A percentile compares a stretch with the other conserved stretches of the same genome.
Evolutionary conservation across 2,329 filamentous ascomycete genomes (phyloP).

Genomic region (Apiospora aurea): DNA sequence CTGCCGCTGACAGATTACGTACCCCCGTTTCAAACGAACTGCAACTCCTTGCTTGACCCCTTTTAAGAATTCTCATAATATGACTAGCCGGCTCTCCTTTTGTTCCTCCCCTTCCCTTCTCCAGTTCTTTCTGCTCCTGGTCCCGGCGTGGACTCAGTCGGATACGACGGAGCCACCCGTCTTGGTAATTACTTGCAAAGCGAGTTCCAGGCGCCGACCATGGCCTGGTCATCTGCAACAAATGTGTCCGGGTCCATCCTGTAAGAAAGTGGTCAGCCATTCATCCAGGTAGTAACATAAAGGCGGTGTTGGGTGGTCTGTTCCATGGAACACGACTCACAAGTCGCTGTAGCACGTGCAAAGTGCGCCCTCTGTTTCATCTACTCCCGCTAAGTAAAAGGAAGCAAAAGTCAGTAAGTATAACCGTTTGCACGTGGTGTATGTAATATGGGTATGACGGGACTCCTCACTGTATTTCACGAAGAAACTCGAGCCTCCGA

Average conservation of each 20-base stretch:
- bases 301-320: not conserved
- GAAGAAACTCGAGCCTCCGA: constrained; percentile 39
- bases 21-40: too few species aligned
- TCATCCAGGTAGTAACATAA: not conserved
- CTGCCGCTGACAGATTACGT: too few species aligned
- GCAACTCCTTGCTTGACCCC: too few species aligned
- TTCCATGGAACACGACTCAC: constrained; percentile 31
- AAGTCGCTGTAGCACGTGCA: constrained; percentile 40
- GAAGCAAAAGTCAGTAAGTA: not conserved
- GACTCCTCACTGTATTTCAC: constrained; percentile 32
- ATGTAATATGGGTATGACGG: too few species aligned
- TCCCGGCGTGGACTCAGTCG: not conserved
- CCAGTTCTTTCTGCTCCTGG: not conserved
- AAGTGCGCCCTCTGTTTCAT: constrained; percentile 30
- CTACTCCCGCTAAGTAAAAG: constrained; percentile 23
- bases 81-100: too few species aligned
- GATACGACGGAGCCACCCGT: not conserved
- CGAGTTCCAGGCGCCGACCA: constrained; percentile 41
- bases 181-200: constrained; percentile 32
- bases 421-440: not conserved
- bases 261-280: not conserved
- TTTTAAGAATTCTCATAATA: too few species aligned
- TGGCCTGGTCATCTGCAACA: constrained; percentile 34
- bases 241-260: constrained; percentile 38
- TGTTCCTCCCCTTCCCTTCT: not conserved